phyloP scores from a whole-genome alignment of 2,329 filamentous ascomycete genomes.

The Apiospora phragmitis region DNA sequence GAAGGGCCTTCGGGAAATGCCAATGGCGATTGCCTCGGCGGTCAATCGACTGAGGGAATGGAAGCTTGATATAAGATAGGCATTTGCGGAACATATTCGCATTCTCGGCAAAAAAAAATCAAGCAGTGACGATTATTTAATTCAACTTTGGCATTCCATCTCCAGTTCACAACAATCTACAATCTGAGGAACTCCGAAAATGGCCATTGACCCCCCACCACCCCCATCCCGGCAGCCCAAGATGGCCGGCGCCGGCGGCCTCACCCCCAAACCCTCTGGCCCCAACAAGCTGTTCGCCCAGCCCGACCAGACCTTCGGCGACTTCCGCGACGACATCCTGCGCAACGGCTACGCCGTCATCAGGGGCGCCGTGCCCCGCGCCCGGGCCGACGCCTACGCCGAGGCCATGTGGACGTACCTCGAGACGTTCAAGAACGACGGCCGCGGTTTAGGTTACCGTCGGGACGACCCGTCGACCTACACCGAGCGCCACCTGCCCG shows the following conservation, averaged over 20 bases:
- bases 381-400: slow-evolving; percentile 21
- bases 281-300: slow-evolving; percentile 11
- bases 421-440: slow-evolving; percentile 21
- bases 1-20: background rate
- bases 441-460: slow-evolving; percentile 25
- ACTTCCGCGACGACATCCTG: slow-evolving; percentile 26
- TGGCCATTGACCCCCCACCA: background rate
- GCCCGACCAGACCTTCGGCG: slow-evolving; percentile 12
- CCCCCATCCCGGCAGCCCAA: background rate
- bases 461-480: slow-evolving; percentile 40
- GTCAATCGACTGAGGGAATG: background rate
- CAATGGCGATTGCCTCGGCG: background rate
- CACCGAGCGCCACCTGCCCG: slow-evolving; percentile 30
- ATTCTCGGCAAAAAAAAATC: too few species aligned
- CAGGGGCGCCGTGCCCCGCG: slow-evolving; percentile 23
- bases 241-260: background rate
- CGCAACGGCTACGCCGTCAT: slow-evolving; percentile 29
- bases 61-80: background rate
- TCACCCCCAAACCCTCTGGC: slow-evolving; percentile 4
- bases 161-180: too few species aligned
- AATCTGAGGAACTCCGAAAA: background rate
- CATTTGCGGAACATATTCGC: too few species aligned
- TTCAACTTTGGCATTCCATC: too few species aligned
- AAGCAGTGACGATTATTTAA: background rate
- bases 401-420: slow-evolving; percentile 19